Base-by-base conservation (phyloP, 345 rosid species). In the Aurinia saxatilis region DNA sequence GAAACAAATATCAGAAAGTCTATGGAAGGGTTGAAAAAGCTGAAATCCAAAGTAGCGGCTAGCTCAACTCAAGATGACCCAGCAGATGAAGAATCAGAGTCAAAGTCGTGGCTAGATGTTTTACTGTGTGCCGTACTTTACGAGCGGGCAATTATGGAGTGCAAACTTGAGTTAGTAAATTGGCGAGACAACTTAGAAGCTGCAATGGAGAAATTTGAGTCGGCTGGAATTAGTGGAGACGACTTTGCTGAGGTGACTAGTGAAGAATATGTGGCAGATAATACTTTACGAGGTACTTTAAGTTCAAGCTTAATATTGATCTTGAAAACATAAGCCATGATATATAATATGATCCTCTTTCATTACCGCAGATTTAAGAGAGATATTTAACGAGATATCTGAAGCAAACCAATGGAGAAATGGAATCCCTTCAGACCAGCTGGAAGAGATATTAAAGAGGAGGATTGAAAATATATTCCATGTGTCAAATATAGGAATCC, bases 141-240 rank as follows among this genome's bases (percentile, higher is more conserved):
- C 21, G 96, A 92, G 79, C 78, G 88, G 15, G 89, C 97, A 8
- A 67, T 82, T 41, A 82, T 89, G 79, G 99, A 93, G 77, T 89
- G 70, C 78, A 92, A 84, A 66, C 51, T 89, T 30, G 97, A 75
- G 44, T 49, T 82, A 60, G 96, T 88, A 10, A 56, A 67, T 31
- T 93, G 97, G 96, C 76, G 72, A 45, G 90, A 87, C 67, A 80
- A 77, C 67, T 62, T 89, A 75, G 96, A 85, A 68, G 84, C 78
- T 48, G 91, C 95, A 31, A 41, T 82, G 8, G 90, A 89, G 85
- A 89, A 82, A 73, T 87, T 87, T 73, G 88, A 82, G 64, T 80
- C 75, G 48, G 87, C 88, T 49, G 97, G 86, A 64, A 84, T 85
- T 71, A 79, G 87, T 60, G 72, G 71, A 13, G 80, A 82, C 4